Conservation (phyloP, 2,329 filamentous ascomycete species). For the Aureobasidium subglaciale region DNA sequence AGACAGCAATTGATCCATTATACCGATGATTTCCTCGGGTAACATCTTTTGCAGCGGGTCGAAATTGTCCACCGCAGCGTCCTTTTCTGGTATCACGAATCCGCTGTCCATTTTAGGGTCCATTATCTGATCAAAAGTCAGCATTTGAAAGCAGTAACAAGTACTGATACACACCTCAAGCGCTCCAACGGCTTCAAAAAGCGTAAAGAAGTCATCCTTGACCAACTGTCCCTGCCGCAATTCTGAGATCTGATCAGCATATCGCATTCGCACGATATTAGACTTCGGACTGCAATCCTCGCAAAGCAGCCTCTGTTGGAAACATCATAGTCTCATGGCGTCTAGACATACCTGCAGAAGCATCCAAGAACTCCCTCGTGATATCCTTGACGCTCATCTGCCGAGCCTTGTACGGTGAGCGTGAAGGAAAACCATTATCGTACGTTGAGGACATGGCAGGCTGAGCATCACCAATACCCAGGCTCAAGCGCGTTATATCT, state of each 20-base stretch:
- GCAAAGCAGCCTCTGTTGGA: too few relatives aligned
- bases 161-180: constrained; percentile 50
- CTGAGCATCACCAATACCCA: not conserved
- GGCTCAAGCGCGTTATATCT: constrained; percentile 6
- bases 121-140: constrained; percentile 67
- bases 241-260: constrained; percentile 22
- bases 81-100: constrained; percentile 55
- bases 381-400: constrained; percentile 24
- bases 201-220: constrained; percentile 88
- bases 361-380: constrained; percentile 29
- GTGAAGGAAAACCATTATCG: not conserved
- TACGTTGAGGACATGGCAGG: not conserved
- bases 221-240: constrained; percentile 74
- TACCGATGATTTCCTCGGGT: constrained; percentile 76
- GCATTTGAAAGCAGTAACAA: not conserved
- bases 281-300: too few relatives aligned
- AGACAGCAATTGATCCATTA: constrained; percentile 88
- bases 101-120: constrained; percentile 99
- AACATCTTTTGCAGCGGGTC: constrained; percentile 61
- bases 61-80: constrained; percentile 40
- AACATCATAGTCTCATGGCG: too few relatives aligned
- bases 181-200: constrained; percentile 89
- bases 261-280: too few relatives aligned
- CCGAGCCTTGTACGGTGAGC: not conserved
- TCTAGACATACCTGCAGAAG: constrained; percentile 24